Evolutionary conservation across 768 basidiomycete species (phyloP), one percentile per base, ranked within the genome.

Genomic region (Asterophora parasitica): DNA sequence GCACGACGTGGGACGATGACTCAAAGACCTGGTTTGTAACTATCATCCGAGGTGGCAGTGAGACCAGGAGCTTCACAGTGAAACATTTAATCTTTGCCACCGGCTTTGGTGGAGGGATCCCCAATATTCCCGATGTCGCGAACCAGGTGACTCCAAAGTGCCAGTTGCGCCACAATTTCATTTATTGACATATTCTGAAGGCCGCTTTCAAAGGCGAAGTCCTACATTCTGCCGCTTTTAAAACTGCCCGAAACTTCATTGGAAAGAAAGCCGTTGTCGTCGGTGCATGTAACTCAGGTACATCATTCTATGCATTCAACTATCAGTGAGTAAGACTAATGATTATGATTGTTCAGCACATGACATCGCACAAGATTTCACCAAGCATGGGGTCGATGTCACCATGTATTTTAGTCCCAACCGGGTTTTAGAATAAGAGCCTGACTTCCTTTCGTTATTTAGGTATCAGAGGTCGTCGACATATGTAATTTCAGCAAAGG

Each of bases 191-290:
- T 36, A 11, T n/a, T 5, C 19, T 6, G 33, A 42, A 72, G 60
- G 72, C 67, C 13, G 52, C 46, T 13, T 78, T 73, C 66, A 75
- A 75, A 54, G 85, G 85, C 4, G 58, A 70, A 35, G 52, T 71
- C 1, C 35, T 76, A 1, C 85, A 87, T 58, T 81, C 83, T 0
- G 67, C 68, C 1, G 51, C 71, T 15, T 78, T 79, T 60, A 75
- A 69, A 16, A 65, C 67, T 4, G 78, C 78, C 0, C 51, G 62
- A 1, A 75, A 75, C 27, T 75, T 77, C 53, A 49, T 64, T 5
- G 82, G 82, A 6, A 85, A 85, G 68, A 83, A 79, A 54, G 82
- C 77, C 4, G 68, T 85, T 1, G 69, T 87, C n/a, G 68, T 88
- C 2, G 84, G 85, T 11, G 76, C 83, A n/a, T 79, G 80, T 35